Evolutionary conservation across 2,329 filamentous ascomycete species (phyloP), one percentile per base, ranked within the genome.

Genomic region (Neofusicoccum ribis): DNA sequence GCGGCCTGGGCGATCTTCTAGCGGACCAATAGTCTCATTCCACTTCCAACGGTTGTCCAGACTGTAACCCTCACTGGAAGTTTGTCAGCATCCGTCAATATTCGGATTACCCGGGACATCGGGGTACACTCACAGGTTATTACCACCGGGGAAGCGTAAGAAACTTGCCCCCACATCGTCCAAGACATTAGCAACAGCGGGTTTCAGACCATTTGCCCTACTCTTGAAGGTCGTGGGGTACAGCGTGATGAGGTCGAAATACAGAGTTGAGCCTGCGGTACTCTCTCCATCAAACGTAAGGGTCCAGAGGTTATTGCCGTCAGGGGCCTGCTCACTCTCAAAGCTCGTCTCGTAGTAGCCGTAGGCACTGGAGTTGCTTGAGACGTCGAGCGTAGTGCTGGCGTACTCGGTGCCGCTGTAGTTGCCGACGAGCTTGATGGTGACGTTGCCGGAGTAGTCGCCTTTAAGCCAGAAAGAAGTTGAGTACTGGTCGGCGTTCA

Each of bases 121-220:
- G 20, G 46, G 31, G 6, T n/a, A 2, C 5, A 65, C 63, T 34
- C 9, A 65, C 64, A 87, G 80, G 72, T 87, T 82, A 46, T 82
- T 81, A 78, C 85, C 88, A 5, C 89, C 89, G 0, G 88, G 88
- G 65, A 89, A 85, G 15, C 89, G 83, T 50, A 91, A 81, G 69
- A 89, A 84, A 0, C n/a, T 82, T 0, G 14, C 63, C 6, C 63
- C 63, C 46, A 65, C 44, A 3, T 65, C 54, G 14, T 54, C 27
- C 39, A 65, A n/a, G n/a, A 54, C 56, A 36, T 65, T 60, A 5
- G 63, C 63, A 52, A 65, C 31, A 4, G n/a, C 31, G 2, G 54
- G 62, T 20, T 60, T 46, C n/a, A 67, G 12, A 5, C 66, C 66
- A 31, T 67, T 67, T 1, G 46, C 15, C 31, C 66, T 47, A 8